These are phyloP conservation scores for Teunomyces aglyptinius DNA, from an alignment of 805 yeast genomes.

Conservation along the genomic window DNA sequence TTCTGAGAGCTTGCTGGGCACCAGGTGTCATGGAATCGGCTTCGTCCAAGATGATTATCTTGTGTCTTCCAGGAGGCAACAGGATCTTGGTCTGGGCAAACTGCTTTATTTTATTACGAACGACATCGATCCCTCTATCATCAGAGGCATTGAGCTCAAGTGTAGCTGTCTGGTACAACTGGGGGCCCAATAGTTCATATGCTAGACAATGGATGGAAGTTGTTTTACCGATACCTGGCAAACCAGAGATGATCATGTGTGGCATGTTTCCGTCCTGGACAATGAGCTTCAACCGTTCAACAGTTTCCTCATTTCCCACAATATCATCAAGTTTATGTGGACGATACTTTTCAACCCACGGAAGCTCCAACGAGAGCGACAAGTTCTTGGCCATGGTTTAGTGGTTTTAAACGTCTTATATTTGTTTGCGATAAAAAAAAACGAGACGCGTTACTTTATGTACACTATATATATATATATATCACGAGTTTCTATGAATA, in stretches of 20 bases:
- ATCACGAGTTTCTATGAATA: not conserved
- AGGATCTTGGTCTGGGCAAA: slow-evolving; percentile 93
- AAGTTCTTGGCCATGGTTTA: slow-evolving; percentile 9
- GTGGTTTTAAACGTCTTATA: not conserved
- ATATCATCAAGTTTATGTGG: slow-evolving; percentile 77
- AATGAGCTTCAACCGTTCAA: slow-evolving; percentile 77
- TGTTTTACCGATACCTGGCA: slow-evolving; percentile 97
- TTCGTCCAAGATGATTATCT: slow-evolving; percentile 89
- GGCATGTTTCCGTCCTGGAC: slow-evolving; percentile 96
- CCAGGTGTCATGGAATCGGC: slow-evolving; percentile 97
- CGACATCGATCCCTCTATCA: slow-evolving; percentile 96
- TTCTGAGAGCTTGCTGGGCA: slow-evolving; percentile 90
- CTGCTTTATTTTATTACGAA: slow-evolving; percentile 87
- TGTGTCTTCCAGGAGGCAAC: slow-evolving; percentile 86
- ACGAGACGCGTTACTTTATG: not conserved
- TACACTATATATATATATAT: not conserved
- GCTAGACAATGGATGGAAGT: slow-evolving; percentile 92
- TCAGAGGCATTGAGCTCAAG: slow-evolving; percentile 94
- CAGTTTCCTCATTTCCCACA: slow-evolving; percentile 91
- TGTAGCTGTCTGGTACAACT: slow-evolving; percentile 73
- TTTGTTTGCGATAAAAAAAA: not conserved
- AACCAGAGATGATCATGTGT: slow-evolving; percentile 90
- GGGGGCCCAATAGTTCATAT: slow-evolving; percentile 68
- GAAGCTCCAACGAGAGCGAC: slow-evolving; percentile 31
- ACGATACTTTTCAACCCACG: slow-evolving; percentile 90